Base-by-base conservation (phyloP, 768 basidiomycete species). In the Lyophyllum decastes region DNA sequence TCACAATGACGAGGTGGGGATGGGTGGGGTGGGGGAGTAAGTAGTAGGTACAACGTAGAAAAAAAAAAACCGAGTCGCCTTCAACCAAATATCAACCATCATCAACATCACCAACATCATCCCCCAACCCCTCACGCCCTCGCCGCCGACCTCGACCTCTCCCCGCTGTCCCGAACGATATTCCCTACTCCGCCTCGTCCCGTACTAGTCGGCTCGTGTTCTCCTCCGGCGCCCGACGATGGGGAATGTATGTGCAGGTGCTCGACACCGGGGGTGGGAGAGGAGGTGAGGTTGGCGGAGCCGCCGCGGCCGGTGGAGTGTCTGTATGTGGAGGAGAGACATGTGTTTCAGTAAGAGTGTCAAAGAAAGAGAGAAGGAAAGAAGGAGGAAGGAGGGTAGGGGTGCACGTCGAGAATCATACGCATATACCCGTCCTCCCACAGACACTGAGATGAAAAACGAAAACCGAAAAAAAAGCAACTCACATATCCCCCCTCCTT, bases 301-400 rank as follows among this genome's bases (percentile, higher is more conserved):
- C 57, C 57, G 2, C 57, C 52, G 10, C 52, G 57, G 17, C 51
- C 57, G 0, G 57, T 52, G 10, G 57, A 58, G 38, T 53, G 45
- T 10, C 57, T 58, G 25, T 27, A 12, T 14, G 22, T 14, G 33
- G 8, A 9, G 9, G 16, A 16, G 11, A 16, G 30, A 16, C 8
- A 12, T 3, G 21, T n/a, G 21, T 19, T 34, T 51, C 8, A 40
- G 49, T n/a, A 35, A 2, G 17, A 10, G 26, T 12, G 4, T 3
- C 1, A 34, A 8, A 5, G 11, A 2, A n/a, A 49, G 14, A 34
- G 17, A n/a, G n/a, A 33, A 19, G 2, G 26, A 19, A 34, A 40
- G 22, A 25, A 19, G 41, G 25, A 22, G 49, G n/a, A 33, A 9
- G 30, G 26, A 30, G 30, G n/a, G 30, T 5, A 49, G 25, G 47